Evolutionary conservation across 2,329 filamentous ascomycete genomes (phyloP).

Genomic region (Aaosphaeria arxii): DNA sequence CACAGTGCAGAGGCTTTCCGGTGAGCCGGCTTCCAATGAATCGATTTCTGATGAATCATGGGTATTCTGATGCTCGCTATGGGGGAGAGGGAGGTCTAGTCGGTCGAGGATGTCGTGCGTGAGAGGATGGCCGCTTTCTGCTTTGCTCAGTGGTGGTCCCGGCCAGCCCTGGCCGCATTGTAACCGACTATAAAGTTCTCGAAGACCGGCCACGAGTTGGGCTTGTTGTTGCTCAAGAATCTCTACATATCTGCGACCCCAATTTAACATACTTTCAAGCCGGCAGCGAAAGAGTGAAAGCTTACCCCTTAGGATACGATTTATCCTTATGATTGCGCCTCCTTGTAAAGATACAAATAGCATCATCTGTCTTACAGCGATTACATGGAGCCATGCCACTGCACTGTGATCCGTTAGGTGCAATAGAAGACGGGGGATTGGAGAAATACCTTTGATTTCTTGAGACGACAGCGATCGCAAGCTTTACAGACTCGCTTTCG

Average conservation of each 20-base stretch:
- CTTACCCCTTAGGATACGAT: conserved; percentile 65
- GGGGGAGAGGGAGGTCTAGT: conserved; percentile 55
- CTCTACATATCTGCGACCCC: conserved; percentile 55
- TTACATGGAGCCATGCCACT: too few species aligned
- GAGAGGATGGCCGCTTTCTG: conserved; percentile 54
- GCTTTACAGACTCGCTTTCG: too few species aligned
- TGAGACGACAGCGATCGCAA: too few species aligned
- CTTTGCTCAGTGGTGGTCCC: conserved; percentile 51
- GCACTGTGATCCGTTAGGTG: too few species aligned
- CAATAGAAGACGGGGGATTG: too few species aligned
- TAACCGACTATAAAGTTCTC: conserved; percentile 57
- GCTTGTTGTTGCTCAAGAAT: conserved; percentile 65
- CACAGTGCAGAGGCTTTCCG: too few species aligned
- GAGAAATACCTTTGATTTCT: too few species aligned
- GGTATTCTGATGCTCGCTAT: conserved; percentile 43
- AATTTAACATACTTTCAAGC: conserved; percentile 2
- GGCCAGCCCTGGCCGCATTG: conserved; percentile 55
- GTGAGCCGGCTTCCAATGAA: too few species aligned
- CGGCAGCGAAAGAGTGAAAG: conserved; percentile 1
- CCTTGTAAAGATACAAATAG: conserved; percentile 64
- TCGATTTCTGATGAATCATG: conserved; percentile 24
- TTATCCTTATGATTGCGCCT: conserved; percentile 65
- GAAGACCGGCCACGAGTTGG: conserved; percentile 59
- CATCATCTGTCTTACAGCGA: conserved; percentile 49
- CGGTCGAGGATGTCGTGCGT: conserved; percentile 63